Evolutionary conservation across 164 flowering plant genomes (phyloP), one percentile per base, ranked within the genome.

Genomic region (Nelumbo lutea): DNA sequence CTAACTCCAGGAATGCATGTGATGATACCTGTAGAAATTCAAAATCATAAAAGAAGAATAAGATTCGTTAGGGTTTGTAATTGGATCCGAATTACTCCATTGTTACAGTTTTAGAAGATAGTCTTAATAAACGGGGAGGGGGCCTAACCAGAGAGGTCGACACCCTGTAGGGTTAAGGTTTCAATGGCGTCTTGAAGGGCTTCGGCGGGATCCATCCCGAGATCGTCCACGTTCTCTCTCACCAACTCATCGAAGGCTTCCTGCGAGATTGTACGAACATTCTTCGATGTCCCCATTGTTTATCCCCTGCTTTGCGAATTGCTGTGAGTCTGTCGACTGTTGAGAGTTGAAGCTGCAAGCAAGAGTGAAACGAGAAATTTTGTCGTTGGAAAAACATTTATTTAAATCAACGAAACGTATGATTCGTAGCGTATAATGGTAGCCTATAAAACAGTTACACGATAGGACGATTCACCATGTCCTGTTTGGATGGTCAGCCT

Each of bases 81-180:
- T 3, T 48, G 40, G 7, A 68, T 15, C 46, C 44, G 10, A 6
- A 6, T 59, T 61, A 8, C 45, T 64, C 27, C 39, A 71, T 66
- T 66, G 27, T 40, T 27, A 9, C 47, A 40, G 45, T 38, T 7
- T 67, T 14, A 39, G 59, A 58, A 42, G 9, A 27, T 27, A 10
- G 39, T 14, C 59, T n/a, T 52, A 15, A 41, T 67, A 14, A 39
- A n/a, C 9, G 13, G 67, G 59, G 10, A 62, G 53, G 9, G 38
- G 47, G 44, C 47, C 42, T 11, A 42, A 88, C 97, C 99, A 4
- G 97, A 86, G 76, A 95, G 96, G 75, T 92, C 93, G 78, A 89
- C 99, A 82, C 97, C 97, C 78, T 95, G 99, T 45, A 95, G 90
- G 11, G 89, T 75, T 48, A 95, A 88, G 72, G 99, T 87, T 63